These are phyloP conservation scores for Babesia ovata DNA, from an alignment of 169 alveolate species.

Conservation along the genomic window DNA sequence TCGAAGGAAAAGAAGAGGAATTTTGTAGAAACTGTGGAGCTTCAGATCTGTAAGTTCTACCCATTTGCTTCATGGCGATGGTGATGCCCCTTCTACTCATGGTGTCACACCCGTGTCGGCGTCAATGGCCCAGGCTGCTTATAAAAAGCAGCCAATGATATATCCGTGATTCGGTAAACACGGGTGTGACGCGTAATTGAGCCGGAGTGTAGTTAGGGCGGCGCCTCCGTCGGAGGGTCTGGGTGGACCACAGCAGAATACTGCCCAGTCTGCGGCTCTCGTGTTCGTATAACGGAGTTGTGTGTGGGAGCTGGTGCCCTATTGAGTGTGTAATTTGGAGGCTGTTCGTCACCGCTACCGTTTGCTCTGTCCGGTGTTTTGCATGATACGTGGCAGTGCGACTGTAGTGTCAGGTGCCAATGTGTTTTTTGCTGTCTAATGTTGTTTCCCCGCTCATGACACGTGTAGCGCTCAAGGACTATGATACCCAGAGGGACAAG, in stretches of 20 bases:
- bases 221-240: no score
- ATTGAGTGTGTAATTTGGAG: neutral
- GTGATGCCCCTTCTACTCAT: neutral
- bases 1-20: constrained; percentile 92
- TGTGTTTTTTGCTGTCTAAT: neutral
- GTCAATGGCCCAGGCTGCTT: neutral
- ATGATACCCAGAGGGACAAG: constrained; percentile 99
- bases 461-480: constrained; percentile 91
- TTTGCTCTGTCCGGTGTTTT: neutral
- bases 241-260: no score
- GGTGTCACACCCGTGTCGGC: neutral
- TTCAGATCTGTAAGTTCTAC: constrained; percentile 90
- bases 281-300: no score
- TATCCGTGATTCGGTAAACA: no score
- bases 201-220: no score
- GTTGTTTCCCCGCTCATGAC: neutral
- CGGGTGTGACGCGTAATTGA: no score
- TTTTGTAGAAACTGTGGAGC: constrained; percentile 98
- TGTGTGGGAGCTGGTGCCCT: no score
- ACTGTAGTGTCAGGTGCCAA: neutral
- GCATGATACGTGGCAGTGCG: neutral
- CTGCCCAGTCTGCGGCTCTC: no score
- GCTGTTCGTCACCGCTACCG: neutral
- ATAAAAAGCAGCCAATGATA: neutral
- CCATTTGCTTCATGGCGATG: neutral